Conservation (phyloP, 495 filamentous ascomycete genomes). For the Apodospora peruviana region DNA sequence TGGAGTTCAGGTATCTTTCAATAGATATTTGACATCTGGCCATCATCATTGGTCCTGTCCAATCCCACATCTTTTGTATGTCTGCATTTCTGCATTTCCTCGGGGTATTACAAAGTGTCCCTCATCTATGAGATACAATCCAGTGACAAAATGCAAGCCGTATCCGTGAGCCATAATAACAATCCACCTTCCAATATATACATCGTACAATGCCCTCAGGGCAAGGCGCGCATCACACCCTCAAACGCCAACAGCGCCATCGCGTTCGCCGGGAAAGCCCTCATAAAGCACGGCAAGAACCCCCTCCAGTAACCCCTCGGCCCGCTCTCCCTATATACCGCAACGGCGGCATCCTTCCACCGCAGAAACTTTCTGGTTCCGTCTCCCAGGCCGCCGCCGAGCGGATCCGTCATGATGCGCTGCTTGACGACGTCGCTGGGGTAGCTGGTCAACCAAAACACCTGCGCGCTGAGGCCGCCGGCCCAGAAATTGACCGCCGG, state of each 20-base stretch:
- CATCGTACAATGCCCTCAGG: too few relatives aligned
- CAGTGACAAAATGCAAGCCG: too few relatives aligned
- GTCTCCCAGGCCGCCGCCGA: conserved; percentile 65
- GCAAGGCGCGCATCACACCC: conserved; percentile 77
- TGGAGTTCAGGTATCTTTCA: too few relatives aligned
- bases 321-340: conserved; percentile 71
- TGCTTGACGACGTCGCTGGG: conserved; percentile 96
- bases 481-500: conserved; percentile 96
- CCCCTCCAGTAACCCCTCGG: conserved; percentile 84
- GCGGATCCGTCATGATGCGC: conserved; percentile 89
- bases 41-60: too few relatives aligned
- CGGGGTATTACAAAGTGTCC: too few relatives aligned
- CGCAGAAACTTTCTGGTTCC: conserved; percentile 61
- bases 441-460: conserved; percentile 91
- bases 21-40: too few relatives aligned
- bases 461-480: conserved; percentile 82
- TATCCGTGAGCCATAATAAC: too few relatives aligned
- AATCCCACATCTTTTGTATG: too few relatives aligned
- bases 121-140: too few relatives aligned
- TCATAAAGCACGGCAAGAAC: conserved; percentile 85
- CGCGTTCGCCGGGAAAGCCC: conserved; percentile 95
- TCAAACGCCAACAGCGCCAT: conserved; percentile 92
- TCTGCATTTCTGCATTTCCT: too few relatives aligned
- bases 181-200: too few relatives aligned
- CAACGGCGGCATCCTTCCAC: conserved; percentile 76